phyloP scores from a whole-genome alignment of 176 grass and related monocot genomes.

The Puya raimondii region DNA sequence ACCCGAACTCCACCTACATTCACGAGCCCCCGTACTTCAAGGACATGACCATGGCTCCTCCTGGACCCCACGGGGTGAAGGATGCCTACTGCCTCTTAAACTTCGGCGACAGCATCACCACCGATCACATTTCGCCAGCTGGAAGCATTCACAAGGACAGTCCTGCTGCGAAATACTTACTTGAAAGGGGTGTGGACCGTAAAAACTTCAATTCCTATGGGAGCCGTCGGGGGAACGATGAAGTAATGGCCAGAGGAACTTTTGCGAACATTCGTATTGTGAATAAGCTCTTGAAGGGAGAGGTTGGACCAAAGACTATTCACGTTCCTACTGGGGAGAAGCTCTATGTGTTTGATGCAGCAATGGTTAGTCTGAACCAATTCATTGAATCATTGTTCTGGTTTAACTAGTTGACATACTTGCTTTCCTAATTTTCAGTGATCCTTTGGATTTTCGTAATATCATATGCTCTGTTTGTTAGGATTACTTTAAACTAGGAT shows the following conservation, averaged over 20 bases:
- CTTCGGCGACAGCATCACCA: constrained; percentile 86
- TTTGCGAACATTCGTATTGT: constrained; percentile 96
- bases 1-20: constrained; percentile 75
- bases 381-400: background rate
- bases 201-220: constrained; percentile 89
- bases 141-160: constrained; percentile 92
- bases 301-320: constrained; percentile 76
- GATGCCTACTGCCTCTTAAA: constrained; percentile 80
- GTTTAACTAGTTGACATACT: background rate
- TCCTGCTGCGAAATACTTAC: constrained; percentile 73
- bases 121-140: constrained; percentile 90
- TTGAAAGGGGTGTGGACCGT: constrained; percentile 66
- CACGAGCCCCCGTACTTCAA: constrained; percentile 87
- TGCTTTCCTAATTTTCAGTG: no score
- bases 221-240: constrained; percentile 81
- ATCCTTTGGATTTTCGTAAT: no score
- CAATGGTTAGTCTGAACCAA: constrained; percentile 40
- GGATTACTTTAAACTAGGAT: background rate
- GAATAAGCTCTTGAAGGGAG: constrained; percentile 80
- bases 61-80: constrained; percentile 58
- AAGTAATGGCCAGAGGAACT: constrained; percentile 89
- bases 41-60: constrained; percentile 82
- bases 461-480: background rate
- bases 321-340: constrained; percentile 82
- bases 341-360: constrained; percentile 78